Base-by-base conservation (phyloP, 306 rosid genomes). In the Rosa chinensis region DNA sequence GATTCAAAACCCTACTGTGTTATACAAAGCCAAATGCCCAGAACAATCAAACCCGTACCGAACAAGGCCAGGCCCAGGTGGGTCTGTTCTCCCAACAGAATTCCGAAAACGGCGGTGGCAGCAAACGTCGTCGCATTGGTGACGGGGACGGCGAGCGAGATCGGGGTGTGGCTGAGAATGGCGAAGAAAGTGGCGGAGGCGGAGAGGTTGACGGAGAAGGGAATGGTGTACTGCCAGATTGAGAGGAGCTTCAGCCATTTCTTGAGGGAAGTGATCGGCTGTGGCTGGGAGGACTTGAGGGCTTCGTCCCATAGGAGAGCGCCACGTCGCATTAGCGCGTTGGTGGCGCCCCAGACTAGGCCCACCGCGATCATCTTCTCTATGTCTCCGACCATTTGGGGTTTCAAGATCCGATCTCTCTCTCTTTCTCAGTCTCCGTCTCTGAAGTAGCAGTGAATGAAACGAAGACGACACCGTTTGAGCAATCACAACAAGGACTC, bases 121-220 rank as follows among this genome's bases (percentile, higher is more conserved):
- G 95, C 93, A 63, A 94, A 92, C 4, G 99, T 92, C 66, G 97
- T 92, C 70, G 99, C 97, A 77, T 94, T 94, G 79, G 99, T 94
- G 87, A 94, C 91, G 16, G 97, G 99, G 50, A 94, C 97, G 39
- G 97, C 91, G 61, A 86, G 86, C 72, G 97, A 94, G 70, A 94
- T 94, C 0, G 99, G 99, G 6, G 97, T 86, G 66, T 91, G 83
- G 52, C 90, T 85, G 79, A 92, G 97, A 25, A 93, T 86, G 66
- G 89, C 83, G 79, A 94, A 92, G 97, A 94, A 94, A 8, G 97
- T 86, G 62, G 91, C 97, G 56, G 98, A 94, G 82, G 98, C 97
- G 4, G 95, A 89, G 72, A 94, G 92, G 78, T 92, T 94, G 9
- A 94, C 39, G 74, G 82, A 42, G 78, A 94, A 94, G 8, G 97